Percentiles rank a stretch among this genome's conserved stretches.
phyloP scores from a whole-genome alignment of 2,329 filamentous ascomycete species.

The Botrytis squamosa region DNA sequence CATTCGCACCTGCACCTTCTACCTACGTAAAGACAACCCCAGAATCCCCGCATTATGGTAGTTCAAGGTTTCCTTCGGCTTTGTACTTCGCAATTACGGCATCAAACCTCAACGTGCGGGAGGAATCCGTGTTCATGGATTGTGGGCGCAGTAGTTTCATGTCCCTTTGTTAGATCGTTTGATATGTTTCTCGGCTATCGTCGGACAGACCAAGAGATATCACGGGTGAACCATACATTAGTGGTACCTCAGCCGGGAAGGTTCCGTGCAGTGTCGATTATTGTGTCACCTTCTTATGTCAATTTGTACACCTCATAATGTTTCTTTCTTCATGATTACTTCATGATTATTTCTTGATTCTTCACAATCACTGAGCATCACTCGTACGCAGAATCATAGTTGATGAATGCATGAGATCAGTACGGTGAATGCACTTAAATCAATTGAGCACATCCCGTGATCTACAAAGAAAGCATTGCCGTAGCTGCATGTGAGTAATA shows the following conservation, averaged over 20 bases:
- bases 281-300: neutral
- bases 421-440: neutral
- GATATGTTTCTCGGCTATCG: conserved; percentile 3
- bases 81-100: neutral
- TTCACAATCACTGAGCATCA: neutral
- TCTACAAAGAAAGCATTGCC: neutral
- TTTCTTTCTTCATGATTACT: neutral
- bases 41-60: neutral
- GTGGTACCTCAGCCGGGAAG: neutral
- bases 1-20: neutral
- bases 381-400: neutral
- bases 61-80: conserved; percentile 9
- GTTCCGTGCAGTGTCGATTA: neutral
- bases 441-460: neutral
- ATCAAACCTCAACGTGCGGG: neutral
- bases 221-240: neutral
- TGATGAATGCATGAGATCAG: conserved; percentile 2
- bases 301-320: neutral
- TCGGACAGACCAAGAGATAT: neutral
- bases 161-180: neutral
- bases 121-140: neutral
- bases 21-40: neutral
- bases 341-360: neutral
- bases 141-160: neutral
- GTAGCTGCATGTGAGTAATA: neutral